Evolutionary conservation across 106 monocot genomes (phyloP).

Genomic region (Platanthera zijinensis): DNA sequence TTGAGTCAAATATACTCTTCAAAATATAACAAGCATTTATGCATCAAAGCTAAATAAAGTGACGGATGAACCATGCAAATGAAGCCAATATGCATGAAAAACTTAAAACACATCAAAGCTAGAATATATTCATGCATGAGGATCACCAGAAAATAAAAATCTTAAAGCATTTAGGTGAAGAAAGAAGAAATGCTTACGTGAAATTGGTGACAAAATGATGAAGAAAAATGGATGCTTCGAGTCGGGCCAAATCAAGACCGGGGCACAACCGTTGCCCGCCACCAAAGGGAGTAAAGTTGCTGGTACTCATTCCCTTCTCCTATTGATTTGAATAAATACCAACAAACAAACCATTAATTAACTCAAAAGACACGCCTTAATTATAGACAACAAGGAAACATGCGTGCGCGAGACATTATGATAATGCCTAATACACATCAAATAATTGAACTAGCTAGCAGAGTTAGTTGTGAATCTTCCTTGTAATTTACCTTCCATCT

Average conservation of each 20-base stretch:
- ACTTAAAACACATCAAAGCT: too few relatives aligned
- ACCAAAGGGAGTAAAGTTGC: constrained; percentile 85
- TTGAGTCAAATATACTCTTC: not conserved
- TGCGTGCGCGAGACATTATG: not conserved
- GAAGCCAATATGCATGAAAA: too few relatives aligned
- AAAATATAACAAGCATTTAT: not conserved
- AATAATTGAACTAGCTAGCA: too few relatives aligned
- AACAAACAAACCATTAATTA: too few relatives aligned
- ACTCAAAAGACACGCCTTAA: too few relatives aligned
- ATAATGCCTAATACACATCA: not conserved
- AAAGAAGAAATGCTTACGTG: constrained; percentile 35
- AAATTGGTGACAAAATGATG: constrained; percentile 88
- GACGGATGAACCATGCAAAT: not conserved
- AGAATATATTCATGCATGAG: not conserved
- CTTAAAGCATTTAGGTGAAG: not conserved
- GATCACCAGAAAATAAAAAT: not conserved
- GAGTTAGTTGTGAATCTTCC: not conserved
- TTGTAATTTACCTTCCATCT: constrained; percentile 68
- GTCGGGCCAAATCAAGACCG: constrained; percentile 94
- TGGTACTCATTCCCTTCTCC: constrained; percentile 41
- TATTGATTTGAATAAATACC: not conserved
- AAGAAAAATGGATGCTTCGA: constrained; percentile 91
- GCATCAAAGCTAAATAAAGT: not conserved
- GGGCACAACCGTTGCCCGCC: constrained; percentile 97
- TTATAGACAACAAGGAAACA: too few relatives aligned